phyloP scores from a whole-genome alignment of 208 protist species.

The Herpetomonas tarakana region DNA sequence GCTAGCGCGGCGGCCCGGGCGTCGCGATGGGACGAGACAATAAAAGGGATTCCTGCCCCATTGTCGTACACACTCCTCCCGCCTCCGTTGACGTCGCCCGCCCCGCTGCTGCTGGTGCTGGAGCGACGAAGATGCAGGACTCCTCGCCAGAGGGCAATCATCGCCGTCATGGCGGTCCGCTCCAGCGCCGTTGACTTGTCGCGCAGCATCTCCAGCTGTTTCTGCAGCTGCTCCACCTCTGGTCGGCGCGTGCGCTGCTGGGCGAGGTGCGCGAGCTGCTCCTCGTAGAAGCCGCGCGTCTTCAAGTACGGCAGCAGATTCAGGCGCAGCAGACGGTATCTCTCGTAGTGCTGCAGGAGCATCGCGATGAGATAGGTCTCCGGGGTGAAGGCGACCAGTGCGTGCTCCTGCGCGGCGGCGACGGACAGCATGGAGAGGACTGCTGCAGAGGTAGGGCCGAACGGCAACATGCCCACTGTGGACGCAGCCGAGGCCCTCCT shows the following conservation, averaged over 20 bases:
- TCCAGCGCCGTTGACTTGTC: conserved; percentile 23
- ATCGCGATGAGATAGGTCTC: conserved; percentile 52
- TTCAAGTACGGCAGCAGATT: conserved; percentile 66
- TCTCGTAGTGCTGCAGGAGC: conserved; percentile 75
- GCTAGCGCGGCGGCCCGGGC: background rate
- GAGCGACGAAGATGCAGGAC: conserved; percentile 23
- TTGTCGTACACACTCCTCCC: background rate
- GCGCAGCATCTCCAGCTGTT: conserved; percentile 26
- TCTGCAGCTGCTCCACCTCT: conserved; percentile 33
- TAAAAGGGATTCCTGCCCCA: no score
- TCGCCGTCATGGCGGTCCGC: conserved; percentile 26
- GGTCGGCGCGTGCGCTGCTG: conserved; percentile 21
- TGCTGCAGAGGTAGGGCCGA: conserved; percentile 2
- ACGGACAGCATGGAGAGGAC: conserved; percentile 4
- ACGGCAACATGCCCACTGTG: background rate
- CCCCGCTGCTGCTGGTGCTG: background rate
- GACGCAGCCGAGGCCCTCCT: background rate
- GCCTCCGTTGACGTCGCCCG: background rate
- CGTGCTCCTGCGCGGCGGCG: conserved; percentile 1
- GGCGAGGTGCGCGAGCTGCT: conserved; percentile 48
- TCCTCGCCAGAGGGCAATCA: conserved; percentile 36
- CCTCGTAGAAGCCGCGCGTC: conserved; percentile 54
- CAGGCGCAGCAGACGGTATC: conserved; percentile 68
- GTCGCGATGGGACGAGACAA: background rate
- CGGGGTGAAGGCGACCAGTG: conserved; percentile 40